phyloP scores from a whole-genome alignment of 1,139 yeast species.

The Arxiozyma slooffiae region DNA sequence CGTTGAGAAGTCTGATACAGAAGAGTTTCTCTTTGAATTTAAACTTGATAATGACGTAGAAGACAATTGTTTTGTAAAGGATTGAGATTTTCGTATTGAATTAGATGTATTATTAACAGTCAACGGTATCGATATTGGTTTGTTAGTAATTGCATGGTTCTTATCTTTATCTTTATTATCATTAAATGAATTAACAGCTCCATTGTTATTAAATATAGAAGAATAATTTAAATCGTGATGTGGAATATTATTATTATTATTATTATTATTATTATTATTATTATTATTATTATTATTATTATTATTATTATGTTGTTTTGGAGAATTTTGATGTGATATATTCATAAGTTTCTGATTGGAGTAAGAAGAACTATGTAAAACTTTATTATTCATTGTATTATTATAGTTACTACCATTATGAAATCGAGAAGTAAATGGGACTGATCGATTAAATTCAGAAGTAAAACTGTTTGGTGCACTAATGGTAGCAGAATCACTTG shows the following conservation, averaged over 20 bases:
- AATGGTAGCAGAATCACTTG: constrained; percentile 31
- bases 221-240: constrained; percentile 1
- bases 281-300: no score
- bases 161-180: not conserved
- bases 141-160: constrained; percentile 2
- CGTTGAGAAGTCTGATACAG: constrained; percentile 15
- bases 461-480: constrained; percentile 30
- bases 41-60: constrained; percentile 22
- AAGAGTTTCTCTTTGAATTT: constrained; percentile 16
- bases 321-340: not conserved
- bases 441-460: constrained; percentile 13
- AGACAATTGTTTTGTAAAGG: constrained; percentile 23
- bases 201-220: constrained; percentile 1
- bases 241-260: constrained; percentile 5
- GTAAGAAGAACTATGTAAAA: constrained; percentile 1
- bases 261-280: no score
- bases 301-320: constrained; percentile 4
- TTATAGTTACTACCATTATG: not conserved
- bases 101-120: constrained; percentile 17
- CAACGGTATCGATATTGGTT: constrained; percentile 9
- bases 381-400: not conserved
- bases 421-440: constrained; percentile 4
- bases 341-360: constrained; percentile 1
- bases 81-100: constrained; percentile 24
- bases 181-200: not conserved